Evolutionary conservation across 2,329 filamentous ascomycete genomes (phyloP), one percentile per base, ranked within the genome.

Genomic region (Dothideomycetes sp.): DNA sequence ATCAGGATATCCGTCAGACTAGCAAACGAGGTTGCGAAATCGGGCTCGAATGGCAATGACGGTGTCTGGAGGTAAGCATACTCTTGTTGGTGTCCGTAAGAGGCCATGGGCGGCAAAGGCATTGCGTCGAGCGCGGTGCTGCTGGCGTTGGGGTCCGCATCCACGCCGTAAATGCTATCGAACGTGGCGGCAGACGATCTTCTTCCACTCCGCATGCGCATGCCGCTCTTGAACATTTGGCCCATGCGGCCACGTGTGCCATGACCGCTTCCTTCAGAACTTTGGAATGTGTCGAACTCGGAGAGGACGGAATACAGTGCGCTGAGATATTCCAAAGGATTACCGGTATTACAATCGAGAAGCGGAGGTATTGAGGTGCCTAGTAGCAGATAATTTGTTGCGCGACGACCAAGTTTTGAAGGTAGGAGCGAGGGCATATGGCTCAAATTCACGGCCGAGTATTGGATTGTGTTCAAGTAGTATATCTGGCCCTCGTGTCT

Each of bases 401-500:
- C 89, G 51, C 91, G 84, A 43, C 88, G 82, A 45, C 85, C 81
- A 36, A 95, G 77, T 56, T 89, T 91, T 47, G 83, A 79, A 3
- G 77, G 68, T 43, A 93, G 84, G 56, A 93, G 89, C 56, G 86
- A 94, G 34, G 89, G 80, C 67, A 95, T 81, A 54, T 81, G 79
- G 37, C 74, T 68, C 24, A 96, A 72, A 59, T 94, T 86, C 19
- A 75, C 62, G 53, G 85, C 83, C 48, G 87, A 84, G 62, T 94
- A 94, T 55, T 94, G 82, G 45, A 94, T 77, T 0, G 91, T 95
- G 64, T 95, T 95, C 70, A 96, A 95, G 88, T 91, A 96, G 67
- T 94, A 96, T 31, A 94, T 79, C 43, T 86, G 80, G 45, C 89
- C 88, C 63, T 95, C 87, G 57, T 98, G 88, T 19, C 86, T 94